Conservation (phyloP, 148 eudicot species). For the Pharnaceum exiguum region DNA sequence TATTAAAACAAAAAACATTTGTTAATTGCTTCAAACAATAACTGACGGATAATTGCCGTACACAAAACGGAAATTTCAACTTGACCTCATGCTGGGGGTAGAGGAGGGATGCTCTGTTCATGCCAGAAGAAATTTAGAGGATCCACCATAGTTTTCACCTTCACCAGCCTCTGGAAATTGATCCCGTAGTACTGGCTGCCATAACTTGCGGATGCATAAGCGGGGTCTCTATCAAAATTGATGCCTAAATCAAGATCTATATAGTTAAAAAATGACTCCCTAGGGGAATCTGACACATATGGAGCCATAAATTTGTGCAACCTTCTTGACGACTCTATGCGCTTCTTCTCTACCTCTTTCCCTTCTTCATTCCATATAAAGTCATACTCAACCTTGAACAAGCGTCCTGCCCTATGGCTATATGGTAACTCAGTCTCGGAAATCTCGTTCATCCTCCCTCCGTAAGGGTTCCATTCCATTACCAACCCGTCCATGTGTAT, state of each 20-base stretch:
- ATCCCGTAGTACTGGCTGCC: constrained; percentile 3
- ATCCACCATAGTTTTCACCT: too few relatives aligned
- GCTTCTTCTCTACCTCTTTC: constrained; percentile 3
- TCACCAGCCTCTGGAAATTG: background rate
- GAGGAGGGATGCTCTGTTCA: too few relatives aligned
- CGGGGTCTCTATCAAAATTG: too few relatives aligned
- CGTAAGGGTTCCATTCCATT: constrained; percentile 22
- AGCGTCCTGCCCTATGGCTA: constrained; percentile 9
- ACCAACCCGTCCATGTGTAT: constrained; percentile 13
- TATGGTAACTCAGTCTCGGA: background rate
- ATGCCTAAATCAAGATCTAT: too few relatives aligned
- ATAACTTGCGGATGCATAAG: background rate
- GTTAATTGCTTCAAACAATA: too few relatives aligned
- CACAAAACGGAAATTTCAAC: too few relatives aligned
- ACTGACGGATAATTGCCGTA: too few relatives aligned
- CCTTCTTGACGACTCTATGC: constrained; percentile 10
- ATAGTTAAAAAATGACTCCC: background rate
- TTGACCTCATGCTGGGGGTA: too few relatives aligned
- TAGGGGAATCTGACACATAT: background rate
- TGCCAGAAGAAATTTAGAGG: too few relatives aligned
- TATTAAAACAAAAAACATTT: too few relatives aligned
- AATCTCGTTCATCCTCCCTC: constrained; percentile 18
- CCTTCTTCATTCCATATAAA: constrained; percentile 9
- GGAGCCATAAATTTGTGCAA: background rate
- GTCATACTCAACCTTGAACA: constrained; percentile 23